Evolutionary conservation across 768 basidiomycete species (phyloP).

Genomic region (Agrocybe pediades): DNA sequence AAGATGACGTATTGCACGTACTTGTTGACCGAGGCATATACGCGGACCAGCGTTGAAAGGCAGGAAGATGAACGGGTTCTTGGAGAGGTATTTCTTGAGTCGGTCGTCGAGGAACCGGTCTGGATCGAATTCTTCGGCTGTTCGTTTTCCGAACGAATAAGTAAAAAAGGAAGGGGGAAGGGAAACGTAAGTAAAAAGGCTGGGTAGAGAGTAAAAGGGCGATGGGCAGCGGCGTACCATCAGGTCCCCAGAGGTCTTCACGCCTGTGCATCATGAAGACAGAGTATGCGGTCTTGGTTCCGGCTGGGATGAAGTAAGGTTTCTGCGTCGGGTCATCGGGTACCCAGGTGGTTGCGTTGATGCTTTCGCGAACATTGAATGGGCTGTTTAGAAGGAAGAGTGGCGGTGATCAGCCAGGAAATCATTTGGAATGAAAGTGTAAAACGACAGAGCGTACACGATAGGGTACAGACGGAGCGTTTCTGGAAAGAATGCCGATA

Average conservation of each 20-base stretch:
- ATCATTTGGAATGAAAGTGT: not conserved
- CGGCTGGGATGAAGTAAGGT: constrained; percentile 55
- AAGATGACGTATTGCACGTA: constrained; percentile 19
- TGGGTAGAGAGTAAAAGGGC: not conserved
- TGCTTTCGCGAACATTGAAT: constrained; percentile 49
- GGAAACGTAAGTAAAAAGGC: not conserved
- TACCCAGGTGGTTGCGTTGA: constrained; percentile 50
- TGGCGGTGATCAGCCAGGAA: not conserved
- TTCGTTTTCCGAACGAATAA: not conserved
- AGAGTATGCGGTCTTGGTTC: constrained; percentile 50
- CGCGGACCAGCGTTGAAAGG: constrained; percentile 65
- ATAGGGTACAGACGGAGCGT: constrained; percentile 58
- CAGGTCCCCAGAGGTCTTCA: constrained; percentile 71
- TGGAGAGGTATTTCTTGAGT: constrained; percentile 58
- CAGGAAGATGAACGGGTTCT: constrained; percentile 72
- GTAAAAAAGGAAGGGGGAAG: not conserved
- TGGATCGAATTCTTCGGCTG: constrained; percentile 70
- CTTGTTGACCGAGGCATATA: constrained; percentile 65
- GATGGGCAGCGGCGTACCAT: constrained; percentile 40
- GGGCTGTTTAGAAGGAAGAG: constrained; percentile 41
- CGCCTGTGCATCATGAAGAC: constrained; percentile 68
- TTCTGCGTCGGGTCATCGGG: constrained; percentile 45
- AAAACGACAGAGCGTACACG: constrained; percentile 35
- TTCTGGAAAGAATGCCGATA: constrained; percentile 30
- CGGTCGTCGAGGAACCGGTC: constrained; percentile 71